Evolutionary conservation across 208 protist species (phyloP).

Genomic region (Leishmania tarentolae): DNA sequence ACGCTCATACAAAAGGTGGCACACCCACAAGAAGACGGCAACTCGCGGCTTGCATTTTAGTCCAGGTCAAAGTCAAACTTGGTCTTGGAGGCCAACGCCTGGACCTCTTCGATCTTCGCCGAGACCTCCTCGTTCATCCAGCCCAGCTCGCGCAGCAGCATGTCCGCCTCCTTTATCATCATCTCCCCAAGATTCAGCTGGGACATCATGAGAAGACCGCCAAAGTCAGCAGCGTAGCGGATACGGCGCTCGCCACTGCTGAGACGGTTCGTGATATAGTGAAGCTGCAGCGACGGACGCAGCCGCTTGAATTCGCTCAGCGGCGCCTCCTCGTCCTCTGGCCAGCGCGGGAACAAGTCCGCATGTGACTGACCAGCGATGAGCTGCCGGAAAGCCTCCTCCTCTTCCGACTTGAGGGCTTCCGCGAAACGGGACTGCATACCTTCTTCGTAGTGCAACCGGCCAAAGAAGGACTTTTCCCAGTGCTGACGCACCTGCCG

Average conservation of each 20-base stretch:
- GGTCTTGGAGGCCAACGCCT: conserved; percentile 36
- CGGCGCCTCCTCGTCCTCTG: conserved; percentile 75
- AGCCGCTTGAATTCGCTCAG: conserved; percentile 50
- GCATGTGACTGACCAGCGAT: conserved; percentile 31
- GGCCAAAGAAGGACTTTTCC: conserved; percentile 89
- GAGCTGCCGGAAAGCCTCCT: conserved; percentile 15
- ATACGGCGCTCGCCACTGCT: conserved; percentile 81
- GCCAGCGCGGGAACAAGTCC: conserved; percentile 67
- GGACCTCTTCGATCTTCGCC: conserved; percentile 56
- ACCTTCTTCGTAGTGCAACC: conserved; percentile 77
- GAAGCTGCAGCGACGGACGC: conserved; percentile 50
- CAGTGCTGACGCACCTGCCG: conserved; percentile 59
- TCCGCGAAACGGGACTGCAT: conserved; percentile 77
- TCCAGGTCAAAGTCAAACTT: conserved; percentile 90
- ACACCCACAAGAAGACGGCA: background rate
- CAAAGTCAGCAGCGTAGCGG: conserved; percentile 75
- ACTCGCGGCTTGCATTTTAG: conserved; percentile 23
- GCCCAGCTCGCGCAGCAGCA: conserved; percentile 60
- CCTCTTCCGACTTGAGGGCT: conserved; percentile 61
- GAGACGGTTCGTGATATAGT: conserved; percentile 79
- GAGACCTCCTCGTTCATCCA: conserved; percentile 78
- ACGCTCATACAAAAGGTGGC: background rate
- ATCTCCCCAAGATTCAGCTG: conserved; percentile 82
- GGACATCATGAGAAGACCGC: conserved; percentile 84
- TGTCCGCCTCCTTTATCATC: conserved; percentile 77